Conservation (phyloP, 1,284 basidiomycete genomes). For the Leucoagaricus sp. region DNA sequence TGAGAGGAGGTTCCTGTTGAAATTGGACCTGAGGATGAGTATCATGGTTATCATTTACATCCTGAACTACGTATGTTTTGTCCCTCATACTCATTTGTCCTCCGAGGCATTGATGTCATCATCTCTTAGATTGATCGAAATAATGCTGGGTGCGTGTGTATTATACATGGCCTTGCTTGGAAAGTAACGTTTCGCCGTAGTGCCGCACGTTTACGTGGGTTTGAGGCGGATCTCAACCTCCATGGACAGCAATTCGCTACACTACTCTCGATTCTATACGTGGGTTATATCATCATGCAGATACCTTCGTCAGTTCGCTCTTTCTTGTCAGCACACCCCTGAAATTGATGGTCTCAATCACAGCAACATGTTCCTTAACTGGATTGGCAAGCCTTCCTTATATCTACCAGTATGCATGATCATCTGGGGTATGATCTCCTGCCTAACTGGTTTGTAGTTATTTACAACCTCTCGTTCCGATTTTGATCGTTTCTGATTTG, state of each 20-base stretch:
- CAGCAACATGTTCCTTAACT: conserved; percentile 72
- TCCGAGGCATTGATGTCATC: neutral
- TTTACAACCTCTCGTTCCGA: neutral
- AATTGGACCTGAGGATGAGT: conserved; percentile 50
- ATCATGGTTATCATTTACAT: conserved; percentile 57
- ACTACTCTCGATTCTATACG: conserved; percentile 72
- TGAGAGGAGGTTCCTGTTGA: conserved; percentile 48
- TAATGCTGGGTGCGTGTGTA: conserved; percentile 54
- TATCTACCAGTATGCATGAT: conserved; percentile 72
- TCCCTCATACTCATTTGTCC: neutral
- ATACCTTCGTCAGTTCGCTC: conserved; percentile 56
- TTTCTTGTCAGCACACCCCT: too few species aligned
- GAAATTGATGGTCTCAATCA: neutral
- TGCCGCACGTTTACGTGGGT: conserved; percentile 43
- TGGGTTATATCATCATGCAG: conserved; percentile 78
- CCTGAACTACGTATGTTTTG: conserved; percentile 47
- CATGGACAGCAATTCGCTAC: conserved; percentile 63
- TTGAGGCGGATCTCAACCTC: conserved; percentile 63
- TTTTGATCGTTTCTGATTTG: neutral
- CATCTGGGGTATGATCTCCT: conserved; percentile 66
- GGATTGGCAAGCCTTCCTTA: conserved; percentile 66
- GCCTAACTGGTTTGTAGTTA: conserved; percentile 48
- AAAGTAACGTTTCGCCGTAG: conserved; percentile 15
- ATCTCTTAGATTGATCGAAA: conserved; percentile 61
- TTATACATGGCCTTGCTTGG: neutral